phyloP scores from a whole-genome alignment of 2,329 filamentous ascomycete genomes.

The Penicillium sp. region DNA sequence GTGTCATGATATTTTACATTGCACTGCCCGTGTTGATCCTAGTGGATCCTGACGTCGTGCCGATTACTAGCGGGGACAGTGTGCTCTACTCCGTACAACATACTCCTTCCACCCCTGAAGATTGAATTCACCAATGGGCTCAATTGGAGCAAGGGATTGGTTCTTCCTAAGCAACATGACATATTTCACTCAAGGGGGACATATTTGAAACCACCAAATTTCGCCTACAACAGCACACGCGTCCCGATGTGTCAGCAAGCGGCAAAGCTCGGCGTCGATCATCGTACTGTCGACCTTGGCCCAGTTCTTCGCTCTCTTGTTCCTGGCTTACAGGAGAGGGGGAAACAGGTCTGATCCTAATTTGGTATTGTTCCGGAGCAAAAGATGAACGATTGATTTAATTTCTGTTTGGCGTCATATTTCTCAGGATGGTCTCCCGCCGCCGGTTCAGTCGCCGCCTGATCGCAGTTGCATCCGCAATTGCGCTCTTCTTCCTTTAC shows the following conservation, averaged over 20 bases:
- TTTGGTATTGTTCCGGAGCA: not conserved
- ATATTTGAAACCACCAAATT: slow-evolving; percentile 3
- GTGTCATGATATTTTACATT: not conserved
- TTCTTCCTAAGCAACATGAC: not conserved
- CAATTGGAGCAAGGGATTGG: not conserved
- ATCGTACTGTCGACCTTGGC: slow-evolving; percentile 7
- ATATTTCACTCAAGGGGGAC: slow-evolving; percentile 1
- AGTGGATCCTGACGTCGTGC: slow-evolving; percentile 3
- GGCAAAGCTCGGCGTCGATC: slow-evolving; percentile 14
- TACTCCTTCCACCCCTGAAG: not conserved
- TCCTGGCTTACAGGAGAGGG: slow-evolving; percentile 2
- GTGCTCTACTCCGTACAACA: not conserved
- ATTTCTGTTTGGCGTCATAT: slow-evolving; percentile 11
- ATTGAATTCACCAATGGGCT: not conserved
- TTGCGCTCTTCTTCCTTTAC: slow-evolving; percentile 56
- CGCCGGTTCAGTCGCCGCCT: slow-evolving; percentile 37
- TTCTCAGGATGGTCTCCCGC: slow-evolving; percentile 44
- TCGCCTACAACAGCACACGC: slow-evolving; percentile 7
- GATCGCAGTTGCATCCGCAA: slow-evolving; percentile 53
- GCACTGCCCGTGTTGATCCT: not conserved
- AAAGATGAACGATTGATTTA: slow-evolving; percentile 13
- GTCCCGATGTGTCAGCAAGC: slow-evolving; percentile 22
- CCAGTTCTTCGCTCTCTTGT: not conserved
- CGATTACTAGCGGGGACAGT: not conserved
- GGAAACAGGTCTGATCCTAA: not conserved